Evolutionary conservation across 176 grass and related monocot species (phyloP).

Genomic region (Lolium multiflorum): DNA sequence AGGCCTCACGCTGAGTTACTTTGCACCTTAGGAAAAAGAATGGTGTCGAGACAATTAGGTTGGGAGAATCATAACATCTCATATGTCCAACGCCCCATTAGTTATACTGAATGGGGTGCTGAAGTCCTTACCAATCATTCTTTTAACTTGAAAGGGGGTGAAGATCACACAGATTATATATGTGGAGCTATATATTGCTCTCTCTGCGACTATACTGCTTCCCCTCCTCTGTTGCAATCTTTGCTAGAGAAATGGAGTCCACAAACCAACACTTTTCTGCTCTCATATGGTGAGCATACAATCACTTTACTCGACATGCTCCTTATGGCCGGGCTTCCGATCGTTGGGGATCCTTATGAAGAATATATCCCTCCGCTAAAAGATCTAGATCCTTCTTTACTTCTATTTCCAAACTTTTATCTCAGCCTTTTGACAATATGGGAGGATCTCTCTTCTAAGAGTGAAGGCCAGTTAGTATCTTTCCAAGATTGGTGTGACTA

Average conservation of each 20-base stretch:
- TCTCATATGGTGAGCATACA: background rate
- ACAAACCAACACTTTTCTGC: background rate
- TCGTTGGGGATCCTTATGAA: too few relatives aligned
- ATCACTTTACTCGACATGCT: background rate
- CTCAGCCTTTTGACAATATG: too few relatives aligned
- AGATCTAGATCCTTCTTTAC: too few relatives aligned
- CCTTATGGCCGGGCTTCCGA: too few relatives aligned
- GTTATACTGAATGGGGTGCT: background rate
- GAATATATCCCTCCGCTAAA: too few relatives aligned
- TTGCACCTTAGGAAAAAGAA: background rate
- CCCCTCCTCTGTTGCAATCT: background rate
- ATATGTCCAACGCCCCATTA: background rate
- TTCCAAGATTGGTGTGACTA: too few relatives aligned
- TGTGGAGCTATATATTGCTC: background rate
- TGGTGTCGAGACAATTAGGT: background rate
- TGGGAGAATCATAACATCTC: background rate
- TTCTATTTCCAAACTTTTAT: too few relatives aligned
- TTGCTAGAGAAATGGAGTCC: background rate
- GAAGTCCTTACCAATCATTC: background rate
- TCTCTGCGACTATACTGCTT: background rate
- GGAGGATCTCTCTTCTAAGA: too few relatives aligned
- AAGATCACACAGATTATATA: background rate
- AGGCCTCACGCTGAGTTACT: background rate
- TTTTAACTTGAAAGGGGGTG: background rate
- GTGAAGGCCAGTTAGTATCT: too few relatives aligned